Evolutionary conservation across 2,329 filamentous ascomycete species (phyloP).

Genomic region (Epichloe festucae): DNA sequence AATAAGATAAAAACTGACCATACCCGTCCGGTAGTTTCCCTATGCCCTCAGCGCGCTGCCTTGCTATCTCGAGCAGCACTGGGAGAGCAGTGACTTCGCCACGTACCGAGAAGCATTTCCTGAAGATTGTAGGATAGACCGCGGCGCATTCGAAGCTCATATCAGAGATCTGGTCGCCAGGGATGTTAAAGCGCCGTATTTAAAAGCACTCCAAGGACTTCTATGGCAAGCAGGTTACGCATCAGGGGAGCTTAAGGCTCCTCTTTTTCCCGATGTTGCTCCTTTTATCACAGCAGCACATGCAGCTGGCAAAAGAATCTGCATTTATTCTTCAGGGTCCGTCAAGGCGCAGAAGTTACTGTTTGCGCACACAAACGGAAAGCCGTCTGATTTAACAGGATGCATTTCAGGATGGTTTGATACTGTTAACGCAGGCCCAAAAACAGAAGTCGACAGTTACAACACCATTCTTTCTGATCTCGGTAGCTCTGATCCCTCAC

Average conservation of each 20-base stretch:
- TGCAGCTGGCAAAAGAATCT: constrained; percentile 40
- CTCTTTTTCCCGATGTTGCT: constrained; percentile 64
- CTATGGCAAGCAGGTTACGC: constrained; percentile 66
- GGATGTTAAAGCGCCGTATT: constrained; percentile 63
- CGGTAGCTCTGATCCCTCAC: constrained; percentile 30
- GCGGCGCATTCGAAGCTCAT: constrained; percentile 49
- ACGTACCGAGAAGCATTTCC: constrained; percentile 62
- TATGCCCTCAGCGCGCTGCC: constrained; percentile 60
- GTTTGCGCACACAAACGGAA: constrained; percentile 52
- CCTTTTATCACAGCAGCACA: constrained; percentile 49
- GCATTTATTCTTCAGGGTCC: constrained; percentile 74
- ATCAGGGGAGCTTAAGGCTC: constrained; percentile 53
- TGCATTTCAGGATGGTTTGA: constrained; percentile 60
- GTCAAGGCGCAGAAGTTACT: constrained; percentile 70
- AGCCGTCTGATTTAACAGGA: constrained; percentile 44
- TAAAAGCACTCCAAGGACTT: constrained; percentile 69
- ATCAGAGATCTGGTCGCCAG: constrained; percentile 55
- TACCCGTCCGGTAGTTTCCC: constrained; percentile 46
- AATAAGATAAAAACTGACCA: not conserved
- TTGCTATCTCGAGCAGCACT: constrained; percentile 48
- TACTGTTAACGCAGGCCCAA: constrained; percentile 66
- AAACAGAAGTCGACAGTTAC: constrained; percentile 57
- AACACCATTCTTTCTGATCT: constrained; percentile 39
- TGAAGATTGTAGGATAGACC: constrained; percentile 43
- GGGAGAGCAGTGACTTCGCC: constrained; percentile 51